phyloP scores from a whole-genome alignment of 2,329 filamentous ascomycete genomes.

The Sclerotinia minor region DNA sequence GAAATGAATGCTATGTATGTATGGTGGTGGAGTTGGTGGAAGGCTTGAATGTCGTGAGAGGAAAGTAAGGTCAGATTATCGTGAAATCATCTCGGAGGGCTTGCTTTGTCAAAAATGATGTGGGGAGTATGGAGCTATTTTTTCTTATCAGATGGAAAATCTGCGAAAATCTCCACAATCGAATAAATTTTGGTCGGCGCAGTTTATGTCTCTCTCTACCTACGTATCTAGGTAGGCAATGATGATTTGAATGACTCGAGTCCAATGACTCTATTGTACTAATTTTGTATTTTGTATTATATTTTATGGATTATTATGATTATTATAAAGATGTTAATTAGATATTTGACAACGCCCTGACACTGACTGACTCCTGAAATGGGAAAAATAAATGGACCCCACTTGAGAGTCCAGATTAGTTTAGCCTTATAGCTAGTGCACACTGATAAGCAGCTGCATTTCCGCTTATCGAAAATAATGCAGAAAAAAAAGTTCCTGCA shows the following conservation, averaged over 20 bases:
- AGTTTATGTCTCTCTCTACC: not conserved
- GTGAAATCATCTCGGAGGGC: constrained; percentile 9
- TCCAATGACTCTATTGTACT: too few relatives aligned
- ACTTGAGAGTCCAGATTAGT: not conserved
- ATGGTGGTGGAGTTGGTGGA: not conserved
- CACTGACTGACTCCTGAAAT: not conserved
- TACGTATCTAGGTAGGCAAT: too few relatives aligned
- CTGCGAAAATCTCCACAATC: constrained; percentile 12
- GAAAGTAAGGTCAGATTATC: constrained; percentile 5
- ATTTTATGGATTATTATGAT: too few relatives aligned
- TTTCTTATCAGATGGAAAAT: constrained; percentile 21
- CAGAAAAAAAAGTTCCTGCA: constrained; percentile 18
- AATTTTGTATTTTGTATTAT: not conserved
- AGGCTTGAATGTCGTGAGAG: not conserved
- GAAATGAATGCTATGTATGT: not conserved
- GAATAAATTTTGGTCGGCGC: too few relatives aligned
- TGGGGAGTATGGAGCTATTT: constrained; percentile 12
- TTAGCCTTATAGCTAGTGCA: not conserved
- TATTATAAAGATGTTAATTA: too few relatives aligned
- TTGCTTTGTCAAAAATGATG: not conserved
- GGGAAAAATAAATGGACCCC: not conserved
- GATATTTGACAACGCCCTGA: too few relatives aligned
- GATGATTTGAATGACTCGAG: too few relatives aligned
- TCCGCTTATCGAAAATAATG: not conserved
- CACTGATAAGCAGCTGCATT: constrained; percentile 11